These are phyloP conservation scores for Monosporascus sp. DNA, from an alignment of 2,329 filamentous ascomycete genomes.

Conservation along the genomic window DNA sequence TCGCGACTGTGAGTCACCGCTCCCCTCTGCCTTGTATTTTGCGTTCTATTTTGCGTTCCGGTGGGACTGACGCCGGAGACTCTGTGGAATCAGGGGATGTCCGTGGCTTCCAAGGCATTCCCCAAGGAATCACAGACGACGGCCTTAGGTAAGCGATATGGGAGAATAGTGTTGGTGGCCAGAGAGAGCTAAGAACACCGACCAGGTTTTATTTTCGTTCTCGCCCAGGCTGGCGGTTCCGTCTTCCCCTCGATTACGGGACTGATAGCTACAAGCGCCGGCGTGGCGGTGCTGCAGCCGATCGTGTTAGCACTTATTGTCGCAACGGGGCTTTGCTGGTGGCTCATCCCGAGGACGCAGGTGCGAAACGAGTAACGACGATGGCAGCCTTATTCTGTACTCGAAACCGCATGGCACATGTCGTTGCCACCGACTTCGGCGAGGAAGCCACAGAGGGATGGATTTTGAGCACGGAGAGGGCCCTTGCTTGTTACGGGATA, in stretches of 20 bases:
- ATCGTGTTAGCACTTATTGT: slow-evolving; percentile 40
- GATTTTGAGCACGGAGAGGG: too few species aligned
- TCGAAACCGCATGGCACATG: too few species aligned
- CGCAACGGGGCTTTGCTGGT: slow-evolving; percentile 35
- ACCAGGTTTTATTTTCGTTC: slow-evolving; percentile 41
- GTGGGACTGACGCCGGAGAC: not conserved
- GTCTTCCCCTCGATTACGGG: slow-evolving; percentile 47
- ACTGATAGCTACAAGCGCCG: slow-evolving; percentile 37
- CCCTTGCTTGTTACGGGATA: too few species aligned
- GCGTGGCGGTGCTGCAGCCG: slow-evolving; percentile 41
- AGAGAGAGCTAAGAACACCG: not conserved
- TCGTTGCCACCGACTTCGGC: not conserved
- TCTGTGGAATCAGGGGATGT: slow-evolving; percentile 37
- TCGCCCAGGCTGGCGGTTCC: slow-evolving; percentile 45
- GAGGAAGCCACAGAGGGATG: too few species aligned
- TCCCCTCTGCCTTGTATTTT: not conserved
- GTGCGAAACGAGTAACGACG: slow-evolving; percentile 15
- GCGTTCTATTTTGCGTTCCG: not conserved
- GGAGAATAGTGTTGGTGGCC: slow-evolving; percentile 1
- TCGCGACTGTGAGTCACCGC: slow-evolving; percentile 39
- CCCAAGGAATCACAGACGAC: slow-evolving; percentile 39
- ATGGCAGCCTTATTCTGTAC: not conserved
- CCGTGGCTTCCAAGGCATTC: slow-evolving; percentile 45
- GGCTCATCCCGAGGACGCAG: slow-evolving; percentile 28
- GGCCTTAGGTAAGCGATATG: slow-evolving; percentile 33